A percentile compares a stretch with the other conserved stretches of the same genome.
Evolutionary conservation across 2,329 filamentous ascomycete species (phyloP).

Genomic region (Neoarthrinium moseri): DNA sequence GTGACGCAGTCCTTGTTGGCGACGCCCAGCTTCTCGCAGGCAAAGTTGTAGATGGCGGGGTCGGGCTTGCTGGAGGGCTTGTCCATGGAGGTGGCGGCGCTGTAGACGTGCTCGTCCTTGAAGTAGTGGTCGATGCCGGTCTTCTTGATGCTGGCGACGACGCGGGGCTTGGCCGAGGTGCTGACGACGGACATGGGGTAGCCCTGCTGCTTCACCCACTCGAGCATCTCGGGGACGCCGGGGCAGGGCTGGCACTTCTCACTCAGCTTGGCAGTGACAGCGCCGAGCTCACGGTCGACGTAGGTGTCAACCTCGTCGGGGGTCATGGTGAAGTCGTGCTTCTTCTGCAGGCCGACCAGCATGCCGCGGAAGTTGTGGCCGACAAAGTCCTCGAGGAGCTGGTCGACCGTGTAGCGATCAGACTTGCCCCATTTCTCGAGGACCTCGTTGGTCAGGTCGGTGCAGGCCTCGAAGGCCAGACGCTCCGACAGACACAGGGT

Average conservation of each 20-base stretch:
- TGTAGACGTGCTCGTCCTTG: conserved; percentile 64
- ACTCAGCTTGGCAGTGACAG: conserved; percentile 67
- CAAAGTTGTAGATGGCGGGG: conserved; percentile 71
- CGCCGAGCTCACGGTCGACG: conserved; percentile 66
- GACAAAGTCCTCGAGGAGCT: conserved; percentile 71
- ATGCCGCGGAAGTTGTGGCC: conserved; percentile 79
- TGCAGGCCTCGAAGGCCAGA: conserved; percentile 74
- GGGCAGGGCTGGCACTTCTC: conserved; percentile 60
- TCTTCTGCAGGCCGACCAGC: conserved; percentile 66
- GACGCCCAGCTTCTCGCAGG: conserved; percentile 64
- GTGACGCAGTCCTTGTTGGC: conserved; percentile 65
- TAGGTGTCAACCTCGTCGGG: conserved; percentile 62
- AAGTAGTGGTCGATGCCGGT: conserved; percentile 70
- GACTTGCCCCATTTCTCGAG: conserved; percentile 59
- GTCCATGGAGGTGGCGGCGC: conserved; percentile 65
- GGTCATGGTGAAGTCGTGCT: conserved; percentile 64
- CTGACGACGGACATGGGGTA: conserved; percentile 71
- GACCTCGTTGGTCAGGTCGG: conserved; percentile 72
- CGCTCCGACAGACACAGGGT: conserved; percentile 75
- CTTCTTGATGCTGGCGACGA: conserved; percentile 67
- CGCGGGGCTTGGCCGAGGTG: conserved; percentile 67
- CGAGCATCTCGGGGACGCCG: conserved; percentile 57
- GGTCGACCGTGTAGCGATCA: conserved; percentile 65
- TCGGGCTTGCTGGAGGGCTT: conserved; percentile 74
- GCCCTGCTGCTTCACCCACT: conserved; percentile 54